These are phyloP conservation scores for Colletotrichum ledebouriae DNA, from an alignment of 2,329 filamentous ascomycete species.

Conservation along the genomic window DNA sequence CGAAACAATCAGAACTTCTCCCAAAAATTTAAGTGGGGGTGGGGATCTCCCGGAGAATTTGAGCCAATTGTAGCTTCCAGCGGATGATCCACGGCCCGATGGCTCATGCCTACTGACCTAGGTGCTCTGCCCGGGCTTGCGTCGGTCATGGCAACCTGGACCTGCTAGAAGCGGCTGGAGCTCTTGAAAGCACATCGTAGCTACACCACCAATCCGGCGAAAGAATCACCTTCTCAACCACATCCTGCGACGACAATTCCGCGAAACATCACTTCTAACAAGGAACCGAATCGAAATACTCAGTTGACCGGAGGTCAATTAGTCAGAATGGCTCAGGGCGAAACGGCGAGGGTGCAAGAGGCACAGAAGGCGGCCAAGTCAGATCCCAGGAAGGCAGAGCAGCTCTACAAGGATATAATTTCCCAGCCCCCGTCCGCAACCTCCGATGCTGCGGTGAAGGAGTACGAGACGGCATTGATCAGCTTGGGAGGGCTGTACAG, in stretches of 20 bases:
- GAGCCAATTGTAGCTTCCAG: constrained; percentile 18
- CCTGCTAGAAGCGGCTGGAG: constrained; percentile 40
- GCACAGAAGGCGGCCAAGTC: constrained; percentile 86
- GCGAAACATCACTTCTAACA: constrained; percentile 6
- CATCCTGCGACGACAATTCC: constrained; percentile 30
- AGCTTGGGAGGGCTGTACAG: constrained; percentile 93
- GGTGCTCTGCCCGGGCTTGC: constrained; percentile 28
- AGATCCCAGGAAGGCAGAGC: constrained; percentile 86
- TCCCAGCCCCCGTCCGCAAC: constrained; percentile 86
- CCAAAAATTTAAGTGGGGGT: constrained; percentile 44
- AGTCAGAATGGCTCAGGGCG: constrained; percentile 66
- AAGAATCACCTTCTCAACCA: constrained; percentile 11
- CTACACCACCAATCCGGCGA: constrained; percentile 42
- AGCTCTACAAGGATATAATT: constrained; percentile 90
- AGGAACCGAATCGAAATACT: constrained; percentile 3
- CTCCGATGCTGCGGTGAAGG: constrained; percentile 85
- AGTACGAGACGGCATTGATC: constrained; percentile 92
- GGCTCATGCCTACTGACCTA: constrained; percentile 15
- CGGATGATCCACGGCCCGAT: constrained; percentile 39
- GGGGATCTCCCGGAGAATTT: constrained; percentile 36
- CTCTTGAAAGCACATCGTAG: constrained; percentile 33
- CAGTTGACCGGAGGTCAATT: constrained; percentile 17
- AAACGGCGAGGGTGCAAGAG: constrained; percentile 82
- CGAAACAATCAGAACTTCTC: constrained; percentile 35
- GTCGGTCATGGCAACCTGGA: constrained; percentile 42